Percentiles rank a stretch among this genome's conserved stretches.
Conservation (phyloP, 257 asterid species). For the Verbascum thapsus region DNA sequence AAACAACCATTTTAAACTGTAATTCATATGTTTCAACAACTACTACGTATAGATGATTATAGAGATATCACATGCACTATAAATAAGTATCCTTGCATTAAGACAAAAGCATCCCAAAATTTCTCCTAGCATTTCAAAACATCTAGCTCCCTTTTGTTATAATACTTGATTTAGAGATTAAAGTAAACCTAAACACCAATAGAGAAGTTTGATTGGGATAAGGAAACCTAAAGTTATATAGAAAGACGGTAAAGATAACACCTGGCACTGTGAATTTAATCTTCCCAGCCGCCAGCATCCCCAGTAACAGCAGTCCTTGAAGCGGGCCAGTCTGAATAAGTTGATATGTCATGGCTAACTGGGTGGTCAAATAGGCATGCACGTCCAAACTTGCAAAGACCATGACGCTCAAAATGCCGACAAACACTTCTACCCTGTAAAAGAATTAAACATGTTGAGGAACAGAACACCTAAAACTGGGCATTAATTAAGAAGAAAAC, state of each 20-base stretch:
- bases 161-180: not conserved
- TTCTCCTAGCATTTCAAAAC: not conserved
- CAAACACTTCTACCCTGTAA: slow-evolving; percentile 41
- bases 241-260: not conserved
- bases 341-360: no score
- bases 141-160: not conserved
- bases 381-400: slow-evolving; percentile 41
- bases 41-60: slow-evolving; percentile 5
- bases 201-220: not conserved
- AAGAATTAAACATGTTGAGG: slow-evolving; percentile 1
- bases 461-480: not conserved
- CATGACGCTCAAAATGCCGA: slow-evolving; percentile 36
- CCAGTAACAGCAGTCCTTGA: not conserved
- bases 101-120: not conserved
- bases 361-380: no score
- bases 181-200: no score
- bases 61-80: slow-evolving; percentile 19
- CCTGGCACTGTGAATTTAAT: slow-evolving; percentile 1
- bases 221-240: not conserved
- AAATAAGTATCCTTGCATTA: not conserved
- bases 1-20: slow-evolving; percentile 20
- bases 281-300: slow-evolving; percentile 8
- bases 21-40: slow-evolving; percentile 14
- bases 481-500: no score
- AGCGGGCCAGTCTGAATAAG: slow-evolving; percentile 19